A percentile compares a stretch with the other conserved stretches of the same genome.
phyloP scores from a whole-genome alignment of 1,139 yeast genomes.

The Candida sp. region DNA sequence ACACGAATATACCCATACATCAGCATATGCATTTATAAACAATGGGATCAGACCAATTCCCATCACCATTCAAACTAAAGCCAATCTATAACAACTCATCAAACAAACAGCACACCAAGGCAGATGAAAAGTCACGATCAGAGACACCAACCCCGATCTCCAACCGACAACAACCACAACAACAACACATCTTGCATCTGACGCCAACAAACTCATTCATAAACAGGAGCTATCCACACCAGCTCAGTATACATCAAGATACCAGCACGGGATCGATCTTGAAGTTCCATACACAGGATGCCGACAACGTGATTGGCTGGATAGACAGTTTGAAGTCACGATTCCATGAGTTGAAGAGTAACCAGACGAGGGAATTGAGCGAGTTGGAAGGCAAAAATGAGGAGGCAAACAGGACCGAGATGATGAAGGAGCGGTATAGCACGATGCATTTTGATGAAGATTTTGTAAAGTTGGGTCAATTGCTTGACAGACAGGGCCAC shows the following conservation, averaged over 20 bases:
- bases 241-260: not conserved
- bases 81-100: slow-evolving; percentile 5
- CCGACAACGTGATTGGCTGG: slow-evolving; percentile 55
- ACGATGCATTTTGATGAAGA: slow-evolving; percentile 40
- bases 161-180: not conserved
- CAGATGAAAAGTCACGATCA: not conserved
- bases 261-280: not conserved
- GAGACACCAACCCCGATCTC: not conserved
- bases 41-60: slow-evolving; percentile 16
- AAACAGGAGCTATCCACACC: not conserved
- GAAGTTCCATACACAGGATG: slow-evolving; percentile 8
- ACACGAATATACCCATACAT: too few species aligned
- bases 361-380: slow-evolving; percentile 31
- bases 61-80: slow-evolving; percentile 18
- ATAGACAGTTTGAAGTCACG: slow-evolving; percentile 48
- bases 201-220: not conserved
- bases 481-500: slow-evolving; percentile 25
- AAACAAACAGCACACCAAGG: not conserved
- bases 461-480: slow-evolving; percentile 39
- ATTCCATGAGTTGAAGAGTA: slow-evolving; percentile 37
- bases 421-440: slow-evolving; percentile 26
- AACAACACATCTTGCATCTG: slow-evolving; percentile 1
- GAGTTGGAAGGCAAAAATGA: slow-evolving; percentile 5
- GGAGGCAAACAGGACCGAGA: slow-evolving; percentile 1
- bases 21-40: not conserved